phyloP scores from a whole-genome alignment of 352 stramenopile genomes.

The Globisporangium carolinianum region DNA sequence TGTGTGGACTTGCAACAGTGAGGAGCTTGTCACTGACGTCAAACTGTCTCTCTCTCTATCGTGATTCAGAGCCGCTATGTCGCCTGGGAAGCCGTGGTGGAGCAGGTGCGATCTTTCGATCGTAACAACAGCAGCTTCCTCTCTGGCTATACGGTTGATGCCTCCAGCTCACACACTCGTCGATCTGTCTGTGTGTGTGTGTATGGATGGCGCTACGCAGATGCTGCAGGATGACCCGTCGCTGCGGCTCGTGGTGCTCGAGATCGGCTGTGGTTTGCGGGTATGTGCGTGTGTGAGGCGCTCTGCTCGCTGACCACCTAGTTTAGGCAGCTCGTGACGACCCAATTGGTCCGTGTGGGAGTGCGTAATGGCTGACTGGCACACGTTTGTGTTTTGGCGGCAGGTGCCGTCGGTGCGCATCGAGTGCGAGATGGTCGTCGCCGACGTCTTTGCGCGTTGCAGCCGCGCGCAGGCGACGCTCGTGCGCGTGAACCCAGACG shows the following conservation, averaged over 20 bases:
- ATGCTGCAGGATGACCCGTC: conserved; percentile 59
- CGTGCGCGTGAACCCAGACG: conserved; percentile 74
- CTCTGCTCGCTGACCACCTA: background rate
- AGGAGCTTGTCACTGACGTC: too few relatives aligned
- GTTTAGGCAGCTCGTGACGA: too few relatives aligned
- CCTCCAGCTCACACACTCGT: too few relatives aligned
- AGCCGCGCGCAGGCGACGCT: conserved; percentile 37
- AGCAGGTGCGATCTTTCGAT: conserved; percentile 27
- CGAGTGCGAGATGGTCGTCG: conserved; percentile 78
- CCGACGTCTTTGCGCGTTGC: conserved; percentile 56
- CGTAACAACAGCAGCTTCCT: too few relatives aligned
- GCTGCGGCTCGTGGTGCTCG: conserved; percentile 64
- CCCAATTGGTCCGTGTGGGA: too few relatives aligned
- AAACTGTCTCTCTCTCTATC: too few relatives aligned
- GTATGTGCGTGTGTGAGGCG: conserved; percentile 15
- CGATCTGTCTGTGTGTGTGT: background rate
- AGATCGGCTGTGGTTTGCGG: conserved; percentile 76
- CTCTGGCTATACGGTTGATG: too few relatives aligned
- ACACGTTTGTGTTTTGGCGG: background rate
- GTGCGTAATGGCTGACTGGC: background rate
- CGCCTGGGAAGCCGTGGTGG: conserved; percentile 71
- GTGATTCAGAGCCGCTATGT: conserved; percentile 49
- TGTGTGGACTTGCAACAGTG: too few relatives aligned
- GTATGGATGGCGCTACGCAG: conserved; percentile 15
- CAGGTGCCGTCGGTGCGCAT: conserved; percentile 76